Evolutionary conservation across 2,329 filamentous ascomycete genomes (phyloP), one percentile per base, ranked within the genome.

Genomic region (Xylariaceae sp.): DNA sequence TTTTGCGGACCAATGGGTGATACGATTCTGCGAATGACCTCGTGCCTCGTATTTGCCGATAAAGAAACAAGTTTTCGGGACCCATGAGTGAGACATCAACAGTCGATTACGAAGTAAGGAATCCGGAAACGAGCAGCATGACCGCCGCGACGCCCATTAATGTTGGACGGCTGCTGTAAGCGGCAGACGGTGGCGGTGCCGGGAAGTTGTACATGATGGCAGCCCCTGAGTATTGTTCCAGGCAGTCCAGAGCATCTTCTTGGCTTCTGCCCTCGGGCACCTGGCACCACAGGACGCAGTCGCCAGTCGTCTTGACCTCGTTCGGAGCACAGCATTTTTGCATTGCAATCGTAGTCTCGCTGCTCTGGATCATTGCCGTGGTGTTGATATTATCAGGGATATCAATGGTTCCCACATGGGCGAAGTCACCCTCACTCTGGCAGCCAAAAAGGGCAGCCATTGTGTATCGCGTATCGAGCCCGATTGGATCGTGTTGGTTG

Each of bases 231-330:
- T 30, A 5, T 30, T 30, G 4, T 1, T 30, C 4, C 37, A 41
- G 37, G 13, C n/a, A 11, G 2, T 10, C 53, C 57, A 56, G n/a
- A 8, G 37, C 37, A 41, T 56, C 34, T 3, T 4, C 13, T 23
- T n/a, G 23, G 10, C 49, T 50, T 10, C 11, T 11, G 10, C 15
- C n/a, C 3, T 10, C 18, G 2, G 58, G 54, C 17, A 60, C 50
- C 54, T 60, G 44, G n/a, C 58, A 60, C 58, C 58, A 60, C 9
- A 56, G 11, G 15, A 8, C 34, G 45, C 58, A 60, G n/a, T 60
- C 49, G 51, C 58, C 58, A 35, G 34, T 7, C 4, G 50, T 18
- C 35, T 60, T 49, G 44, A 60, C 58, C 18, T 50, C 41, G 47
- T 56, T 60, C 8, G 58, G 54, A 15, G 54, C 15, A 41, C 57